Conservation (phyloP, 192 early-diverging fungal species). For the Coemansia sp. region DNA sequence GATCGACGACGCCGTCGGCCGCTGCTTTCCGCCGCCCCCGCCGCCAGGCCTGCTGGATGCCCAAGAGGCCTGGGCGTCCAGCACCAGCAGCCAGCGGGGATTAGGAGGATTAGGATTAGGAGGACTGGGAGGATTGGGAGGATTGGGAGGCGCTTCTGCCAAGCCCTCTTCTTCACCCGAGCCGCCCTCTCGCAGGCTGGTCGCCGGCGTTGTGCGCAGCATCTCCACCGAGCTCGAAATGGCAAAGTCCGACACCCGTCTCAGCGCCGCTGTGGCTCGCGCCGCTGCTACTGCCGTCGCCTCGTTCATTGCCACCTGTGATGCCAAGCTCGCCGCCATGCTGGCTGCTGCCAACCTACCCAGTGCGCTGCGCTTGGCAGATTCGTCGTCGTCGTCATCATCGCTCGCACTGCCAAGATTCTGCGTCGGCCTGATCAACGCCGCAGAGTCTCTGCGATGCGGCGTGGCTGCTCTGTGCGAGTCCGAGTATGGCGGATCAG, state of each 20-base stretch:
- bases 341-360: background rate
- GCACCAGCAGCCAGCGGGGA: no score
- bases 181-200: slow-evolving; percentile 26
- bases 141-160: no score
- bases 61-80: slow-evolving; percentile 15
- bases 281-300: slow-evolving; percentile 6
- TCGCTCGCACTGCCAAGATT: slow-evolving; percentile 16
- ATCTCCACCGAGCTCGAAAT: slow-evolving; percentile 41
- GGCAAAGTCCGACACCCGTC: slow-evolving; percentile 20
- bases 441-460: slow-evolving; percentile 12
- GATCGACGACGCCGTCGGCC: slow-evolving; percentile 22
- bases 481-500: background rate
- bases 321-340: background rate
- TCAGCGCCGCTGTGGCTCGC: slow-evolving; percentile 11
- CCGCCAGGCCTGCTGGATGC: slow-evolving; percentile 33
- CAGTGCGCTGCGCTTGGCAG: slow-evolving; percentile 6
- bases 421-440: slow-evolving; percentile 23
- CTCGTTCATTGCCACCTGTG: slow-evolving; percentile 9
- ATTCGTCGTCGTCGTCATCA: slow-evolving; percentile 11
- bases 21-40: slow-evolving; percentile 28
- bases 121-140: no score
- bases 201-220: slow-evolving; percentile 30
- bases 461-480: slow-evolving; percentile 11
- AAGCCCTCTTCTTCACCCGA: no score
- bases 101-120: no score